Evolutionary conservation across 345 rosid genomes (phyloP), one percentile per base, ranked within the genome.

Genomic region (Orychophragmus violaceus): DNA sequence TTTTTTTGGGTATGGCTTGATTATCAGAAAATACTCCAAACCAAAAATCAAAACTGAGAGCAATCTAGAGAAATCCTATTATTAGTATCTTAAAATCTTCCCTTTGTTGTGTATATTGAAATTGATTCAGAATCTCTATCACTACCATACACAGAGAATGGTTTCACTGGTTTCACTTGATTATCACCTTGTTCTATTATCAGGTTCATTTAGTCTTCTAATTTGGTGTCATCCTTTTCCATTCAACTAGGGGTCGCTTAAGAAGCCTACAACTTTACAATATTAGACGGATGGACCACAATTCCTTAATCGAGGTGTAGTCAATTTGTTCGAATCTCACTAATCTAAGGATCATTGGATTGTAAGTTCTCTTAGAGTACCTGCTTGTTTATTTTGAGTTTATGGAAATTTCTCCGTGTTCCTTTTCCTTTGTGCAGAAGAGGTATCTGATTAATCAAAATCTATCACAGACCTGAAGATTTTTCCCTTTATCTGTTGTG

Each of bases 301-400:
- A 75, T 12, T 74, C 92, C 21, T 84, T 87, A n/a, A 77, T 77
- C 41, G 55, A 52, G 37, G 91, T 85, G 60, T 76, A 86, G 64
- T 74, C 89, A 48, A 83, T 84, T 14, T 86, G 96, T 70, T 77
- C 82, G n/a, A 79, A 82, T 66, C 80, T 88, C 33, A 71, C 80
- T 41, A 91, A 88, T 72, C 83, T 88, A 52, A 89, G 84, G 76
- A 80, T 88, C 49, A 88, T 86, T 78, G 89, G 96, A 81, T 77
- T 84, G 96, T 88, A 83, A 83, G 96, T 84, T 51, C 23, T 61
- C 64, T 53, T 63, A 13, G 53, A 27, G 60, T 27, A n/a, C n/a
- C n/a, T n/a, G n/a, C n/a, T n/a, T n/a, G n/a, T n/a, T n/a, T n/a
- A n/a, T n/a, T n/a, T n/a, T n/a, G n/a, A n/a, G n/a, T n/a, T n/a